Evolutionary conservation across 2,329 filamentous ascomycete species (phyloP), one percentile per base, ranked within the genome.

Genomic region (Scedosporium dehoogii): DNA sequence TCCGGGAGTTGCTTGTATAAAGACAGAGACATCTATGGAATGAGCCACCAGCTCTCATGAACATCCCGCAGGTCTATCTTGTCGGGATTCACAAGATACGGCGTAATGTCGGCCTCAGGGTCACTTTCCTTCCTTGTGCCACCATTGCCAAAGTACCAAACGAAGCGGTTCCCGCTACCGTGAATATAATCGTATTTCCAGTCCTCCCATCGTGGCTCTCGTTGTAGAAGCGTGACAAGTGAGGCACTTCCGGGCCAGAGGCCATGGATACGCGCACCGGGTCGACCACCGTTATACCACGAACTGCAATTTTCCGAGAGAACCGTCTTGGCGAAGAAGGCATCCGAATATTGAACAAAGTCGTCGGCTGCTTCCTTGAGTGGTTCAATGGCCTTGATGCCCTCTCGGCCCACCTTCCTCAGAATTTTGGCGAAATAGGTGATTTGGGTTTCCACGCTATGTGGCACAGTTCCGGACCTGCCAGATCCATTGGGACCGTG

Each of bases 221-320:
- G 71, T 25, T 84, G 76, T 6, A 87, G 77, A 14, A 83, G 78
- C 2, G 85, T 85, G 38, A 85, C 74, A 67, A 88, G 85, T 0
- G 81, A 76, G 1, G 85, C 86, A 66, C 84, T 88, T 0, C 87
- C 87, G 0, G 88, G 88, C 82, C 87, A 91, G 6, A 89, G 69
- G 0, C 86, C 87, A 65, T 89, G 85, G 25, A 91, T 85, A 3
- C 86, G 75, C 0, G 78, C 81, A 0, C 86, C 87, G 0, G 86
- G 81, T 5, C 74, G 74, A 0, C 84, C 85, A 12, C 87, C 85
- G 64, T 91, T 91, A 64, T 88, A 88, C 88, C 88, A 91, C 0
- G 84, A 87, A 48, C 82, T 85, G 70, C 88, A 91, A 62, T 83
- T 81, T 60, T 87, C 84, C 0, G 79, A 78, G 62, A 87, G 72